Percentiles rank a stretch among this genome's conserved stretches.
Evolutionary conservation across 1,284 basidiomycete genomes (phyloP).

Genomic region (Mycosarcoma mackinlayi): DNA sequence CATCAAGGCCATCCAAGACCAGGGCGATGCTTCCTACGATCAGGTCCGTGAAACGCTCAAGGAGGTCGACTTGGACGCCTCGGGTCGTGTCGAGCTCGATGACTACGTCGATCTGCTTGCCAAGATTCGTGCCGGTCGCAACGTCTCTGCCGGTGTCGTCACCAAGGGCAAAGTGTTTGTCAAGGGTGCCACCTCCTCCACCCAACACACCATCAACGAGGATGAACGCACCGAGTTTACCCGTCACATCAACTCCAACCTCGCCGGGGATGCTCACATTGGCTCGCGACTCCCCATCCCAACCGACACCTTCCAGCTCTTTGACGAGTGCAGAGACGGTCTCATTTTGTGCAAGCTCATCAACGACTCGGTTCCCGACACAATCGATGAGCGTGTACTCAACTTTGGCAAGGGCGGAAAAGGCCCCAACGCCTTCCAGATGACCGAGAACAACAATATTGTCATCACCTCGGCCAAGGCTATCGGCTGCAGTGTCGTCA

Average conservation of each 20-base stretch:
- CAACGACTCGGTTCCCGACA: conserved; percentile 98
- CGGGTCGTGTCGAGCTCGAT: conserved; percentile 94
- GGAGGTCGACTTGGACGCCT: conserved; percentile 90
- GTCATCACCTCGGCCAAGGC: conserved; percentile 97
- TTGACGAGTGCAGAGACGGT: conserved; percentile 94
- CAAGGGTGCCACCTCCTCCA: conserved; percentile 92
- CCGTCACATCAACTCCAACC: conserved; percentile 92
- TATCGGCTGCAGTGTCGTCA: conserved; percentile 97
- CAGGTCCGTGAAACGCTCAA: conserved; percentile 80
- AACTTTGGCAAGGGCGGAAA: conserved; percentile 73
- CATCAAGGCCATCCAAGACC: conserved; percentile 62
- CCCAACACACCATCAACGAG: conserved; percentile 97
- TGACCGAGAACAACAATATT: conserved; percentile 99
- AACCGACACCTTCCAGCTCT: conserved; percentile 98
- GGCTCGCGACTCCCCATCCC: conserved; percentile 88
- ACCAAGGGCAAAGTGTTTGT: conserved; percentile 88
- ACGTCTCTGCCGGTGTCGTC: conserved; percentile 69
- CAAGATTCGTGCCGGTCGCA: conserved; percentile 75
- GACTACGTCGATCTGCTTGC: conserved; percentile 96
- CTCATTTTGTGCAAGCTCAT: conserved; percentile 97
- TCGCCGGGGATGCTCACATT: conserved; percentile 89
- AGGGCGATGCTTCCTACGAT: conserved; percentile 62
- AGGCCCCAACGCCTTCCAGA: conserved; percentile 89
- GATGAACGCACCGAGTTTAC: conserved; percentile 96
- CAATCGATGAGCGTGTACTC: conserved; percentile 96